Conservation (phyloP, 371 early-diverging fungal species). For the Lichtheimia corymbifera region DNA sequence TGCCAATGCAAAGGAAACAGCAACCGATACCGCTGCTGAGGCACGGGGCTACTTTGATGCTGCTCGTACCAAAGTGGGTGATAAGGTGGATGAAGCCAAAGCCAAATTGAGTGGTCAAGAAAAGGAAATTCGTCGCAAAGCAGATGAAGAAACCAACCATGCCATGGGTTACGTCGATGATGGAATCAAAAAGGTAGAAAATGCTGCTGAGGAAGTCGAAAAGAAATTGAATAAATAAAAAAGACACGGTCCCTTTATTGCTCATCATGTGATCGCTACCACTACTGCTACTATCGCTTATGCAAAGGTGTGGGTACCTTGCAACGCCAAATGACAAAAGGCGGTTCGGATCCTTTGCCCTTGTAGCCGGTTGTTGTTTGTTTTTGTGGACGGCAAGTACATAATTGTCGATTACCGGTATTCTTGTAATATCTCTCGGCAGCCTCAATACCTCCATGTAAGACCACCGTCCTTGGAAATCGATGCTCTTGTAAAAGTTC, state of each 20-base stretch:
- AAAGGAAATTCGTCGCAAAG: slow-evolving; percentile 3
- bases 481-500: slow-evolving; percentile 43
- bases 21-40: slow-evolving; percentile 1
- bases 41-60: slow-evolving; percentile 10
- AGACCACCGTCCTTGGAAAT: slow-evolving; percentile 52
- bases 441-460: slow-evolving; percentile 64
- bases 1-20: slow-evolving; percentile 13
- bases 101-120: background rate
- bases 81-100: slow-evolving; percentile 1
- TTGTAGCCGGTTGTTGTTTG: slow-evolving; percentile 47
- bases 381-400: slow-evolving; percentile 47
- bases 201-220: slow-evolving; percentile 3
- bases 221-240: slow-evolving; percentile 8
- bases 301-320: slow-evolving; percentile 36
- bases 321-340: slow-evolving; percentile 53
- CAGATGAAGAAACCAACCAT: background rate
- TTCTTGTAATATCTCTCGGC: slow-evolving; percentile 25
- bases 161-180: slow-evolving; percentile 12
- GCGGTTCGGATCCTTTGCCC: slow-evolving; percentile 53
- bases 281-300: slow-evolving; percentile 17
- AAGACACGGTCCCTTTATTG: background rate
- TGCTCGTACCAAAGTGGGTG: slow-evolving; percentile 3
- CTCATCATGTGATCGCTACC: too few species aligned
- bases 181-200: slow-evolving; percentile 7
- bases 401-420: slow-evolving; percentile 13